Conservation (phyloP, 495 filamentous ascomycete genomes). For the Umbilicaria muhlenbergii region DNA sequence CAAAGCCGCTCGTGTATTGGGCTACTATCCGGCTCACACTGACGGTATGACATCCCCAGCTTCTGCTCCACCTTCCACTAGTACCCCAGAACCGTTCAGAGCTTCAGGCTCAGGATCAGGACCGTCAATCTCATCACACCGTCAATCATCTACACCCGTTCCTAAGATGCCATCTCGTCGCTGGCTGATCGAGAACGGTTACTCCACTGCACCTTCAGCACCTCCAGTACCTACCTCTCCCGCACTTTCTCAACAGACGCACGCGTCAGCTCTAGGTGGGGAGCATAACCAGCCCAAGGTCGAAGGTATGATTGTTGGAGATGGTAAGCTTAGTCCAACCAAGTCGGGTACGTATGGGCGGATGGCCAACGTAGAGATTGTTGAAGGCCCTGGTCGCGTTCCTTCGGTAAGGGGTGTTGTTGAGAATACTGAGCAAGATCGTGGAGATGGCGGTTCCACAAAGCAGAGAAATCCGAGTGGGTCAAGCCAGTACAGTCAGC, state of each 20-base stretch:
- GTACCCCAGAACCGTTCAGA: conserved; percentile 1
- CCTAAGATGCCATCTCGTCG: conserved; percentile 1
- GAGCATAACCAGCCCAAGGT: not conserved
- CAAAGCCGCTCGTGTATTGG: conserved; percentile 8
- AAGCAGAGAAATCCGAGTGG: no score
- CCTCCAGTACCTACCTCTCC: no score
- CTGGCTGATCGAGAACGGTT: conserved; percentile 7
- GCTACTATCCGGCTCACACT: not conserved
- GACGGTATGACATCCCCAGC: conserved; percentile 1
- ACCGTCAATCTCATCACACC: not conserved
- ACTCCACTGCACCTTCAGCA: no score
- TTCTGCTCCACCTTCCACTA: conserved; percentile 3
- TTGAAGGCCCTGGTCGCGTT: conserved; percentile 8
- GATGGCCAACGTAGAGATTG: conserved; percentile 6
- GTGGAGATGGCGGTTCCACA: no score
- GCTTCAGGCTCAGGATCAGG: not conserved
- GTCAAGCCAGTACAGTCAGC: no score
- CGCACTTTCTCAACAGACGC: no score
- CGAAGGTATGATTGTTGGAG: not conserved
- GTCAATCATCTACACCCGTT: not conserved
- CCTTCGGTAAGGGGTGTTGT: conserved; percentile 11
- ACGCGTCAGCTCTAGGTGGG: no score
- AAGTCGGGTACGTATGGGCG: conserved; percentile 9
- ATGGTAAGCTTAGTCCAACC: conserved; percentile 6
- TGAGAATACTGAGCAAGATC: not conserved